Conservation (phyloP, 2,329 filamentous ascomycete genomes). For the Chrysosphaeria jannelii region DNA sequence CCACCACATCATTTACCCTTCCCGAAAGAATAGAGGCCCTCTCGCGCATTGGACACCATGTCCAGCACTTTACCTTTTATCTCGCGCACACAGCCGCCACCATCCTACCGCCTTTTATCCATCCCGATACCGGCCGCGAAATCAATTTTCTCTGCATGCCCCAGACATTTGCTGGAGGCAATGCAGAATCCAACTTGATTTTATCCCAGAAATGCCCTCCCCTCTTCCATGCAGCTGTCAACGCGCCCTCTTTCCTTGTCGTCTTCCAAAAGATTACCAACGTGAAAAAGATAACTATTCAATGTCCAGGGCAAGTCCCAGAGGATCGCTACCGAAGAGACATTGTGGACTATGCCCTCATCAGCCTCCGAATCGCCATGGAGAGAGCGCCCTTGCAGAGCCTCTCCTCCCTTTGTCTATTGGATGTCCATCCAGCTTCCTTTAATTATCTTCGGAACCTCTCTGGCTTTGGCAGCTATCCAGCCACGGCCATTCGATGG, state of each 20-base stretch:
- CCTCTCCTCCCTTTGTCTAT: constrained; percentile 40
- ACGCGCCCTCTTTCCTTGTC: constrained; percentile 56
- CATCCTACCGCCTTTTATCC: constrained; percentile 58
- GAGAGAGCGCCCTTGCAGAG: constrained; percentile 38
- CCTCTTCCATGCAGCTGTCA: constrained; percentile 67
- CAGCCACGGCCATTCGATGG: constrained; percentile 44
- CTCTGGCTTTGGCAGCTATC: constrained; percentile 43
- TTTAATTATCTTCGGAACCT: constrained; percentile 51
- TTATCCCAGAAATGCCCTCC: constrained; percentile 69
- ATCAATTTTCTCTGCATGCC: constrained; percentile 59
- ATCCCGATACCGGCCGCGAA: constrained; percentile 47
- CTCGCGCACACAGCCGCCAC: constrained; percentile 51
- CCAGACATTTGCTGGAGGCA: constrained; percentile 31
- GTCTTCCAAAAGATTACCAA: constrained; percentile 38
- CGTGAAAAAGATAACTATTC: constrained; percentile 44
- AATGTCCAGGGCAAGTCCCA: constrained; percentile 41
- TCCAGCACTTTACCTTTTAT: constrained; percentile 49
- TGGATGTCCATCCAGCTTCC: constrained; percentile 42
- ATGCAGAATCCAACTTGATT: constrained; percentile 48
- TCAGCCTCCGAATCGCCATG: constrained; percentile 57
- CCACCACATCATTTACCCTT: constrained; percentile 44
- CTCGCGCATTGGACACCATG: constrained; percentile 45
- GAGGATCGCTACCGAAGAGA: constrained; percentile 42
- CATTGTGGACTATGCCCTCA: constrained; percentile 66
- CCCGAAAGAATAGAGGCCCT: constrained; percentile 43